phyloP scores from a whole-genome alignment of 345 rosid species.

The Salix caprea region DNA sequence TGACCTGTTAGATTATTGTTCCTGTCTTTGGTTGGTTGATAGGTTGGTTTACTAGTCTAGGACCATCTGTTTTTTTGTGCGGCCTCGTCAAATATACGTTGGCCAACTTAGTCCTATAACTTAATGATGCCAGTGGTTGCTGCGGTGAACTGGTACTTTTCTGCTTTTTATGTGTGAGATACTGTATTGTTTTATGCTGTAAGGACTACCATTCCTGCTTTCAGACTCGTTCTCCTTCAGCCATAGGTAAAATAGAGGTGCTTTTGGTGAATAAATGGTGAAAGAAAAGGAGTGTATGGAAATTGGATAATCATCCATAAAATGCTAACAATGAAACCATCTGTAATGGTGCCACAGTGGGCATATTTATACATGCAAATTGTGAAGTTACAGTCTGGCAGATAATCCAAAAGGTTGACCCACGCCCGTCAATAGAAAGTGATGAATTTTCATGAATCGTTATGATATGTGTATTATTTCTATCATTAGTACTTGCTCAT shows the following conservation, averaged over 20 bases:
- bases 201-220: background rate
- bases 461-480: background rate
- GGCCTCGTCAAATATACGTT: background rate
- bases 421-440: background rate
- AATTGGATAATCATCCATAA: background rate
- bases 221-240: background rate
- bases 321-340: background rate
- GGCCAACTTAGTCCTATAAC: background rate
- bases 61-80: background rate
- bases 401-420: background rate
- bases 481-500: background rate
- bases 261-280: background rate
- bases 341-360: background rate
- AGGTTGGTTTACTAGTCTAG: background rate
- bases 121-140: background rate
- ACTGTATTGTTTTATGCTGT: background rate
- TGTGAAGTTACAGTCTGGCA: background rate
- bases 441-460: background rate
- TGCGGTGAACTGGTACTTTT: background rate
- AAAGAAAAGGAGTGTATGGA: background rate
- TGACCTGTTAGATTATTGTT: background rate
- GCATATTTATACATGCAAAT: background rate
- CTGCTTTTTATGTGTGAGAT: background rate
- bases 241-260: background rate
- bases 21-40: background rate